These are phyloP conservation scores for Fusarium napiforme DNA, from an alignment of 2,329 filamentous ascomycete species.

Conservation along the genomic window DNA sequence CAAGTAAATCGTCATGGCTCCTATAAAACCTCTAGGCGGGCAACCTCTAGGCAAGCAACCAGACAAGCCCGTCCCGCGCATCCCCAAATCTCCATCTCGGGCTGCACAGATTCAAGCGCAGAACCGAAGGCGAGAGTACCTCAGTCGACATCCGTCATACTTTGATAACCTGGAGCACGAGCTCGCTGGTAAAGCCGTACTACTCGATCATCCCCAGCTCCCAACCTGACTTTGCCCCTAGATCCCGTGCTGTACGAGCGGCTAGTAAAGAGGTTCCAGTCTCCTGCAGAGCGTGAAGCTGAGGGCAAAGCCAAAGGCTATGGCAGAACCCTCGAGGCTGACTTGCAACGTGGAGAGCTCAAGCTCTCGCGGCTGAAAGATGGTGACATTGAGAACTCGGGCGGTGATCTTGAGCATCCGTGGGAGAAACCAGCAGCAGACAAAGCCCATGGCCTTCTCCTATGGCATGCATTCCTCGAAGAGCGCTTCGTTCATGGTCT, in stretches of 20 bases:
- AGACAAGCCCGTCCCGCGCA: slow-evolving; percentile 57
- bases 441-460: slow-evolving; percentile 72
- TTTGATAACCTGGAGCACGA: slow-evolving; percentile 68
- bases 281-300: slow-evolving; percentile 75
- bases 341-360: slow-evolving; percentile 79
- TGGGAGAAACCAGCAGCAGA: slow-evolving; percentile 47
- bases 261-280: slow-evolving; percentile 81
- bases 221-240: slow-evolving; percentile 40
- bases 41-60: background rate
- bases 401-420: slow-evolving; percentile 51
- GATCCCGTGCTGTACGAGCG: slow-evolving; percentile 87
- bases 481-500: slow-evolving; percentile 79
- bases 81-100: slow-evolving; percentile 55
- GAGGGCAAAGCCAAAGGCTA: slow-evolving; percentile 82
- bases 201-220: background rate
- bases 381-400: slow-evolving; percentile 7
- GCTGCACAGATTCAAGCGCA: slow-evolving; percentile 67
- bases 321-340: slow-evolving; percentile 80
- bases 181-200: slow-evolving; percentile 56
- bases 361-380: slow-evolving; percentile 68
- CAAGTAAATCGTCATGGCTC: slow-evolving; percentile 23
- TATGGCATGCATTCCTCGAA: slow-evolving; percentile 79
- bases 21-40: slow-evolving; percentile 14
- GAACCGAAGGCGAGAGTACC: slow-evolving; percentile 82
- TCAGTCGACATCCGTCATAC: slow-evolving; percentile 78